Conservation (phyloP, 495 filamentous ascomycete genomes). For the Podospora bellae-mahoneyi region DNA sequence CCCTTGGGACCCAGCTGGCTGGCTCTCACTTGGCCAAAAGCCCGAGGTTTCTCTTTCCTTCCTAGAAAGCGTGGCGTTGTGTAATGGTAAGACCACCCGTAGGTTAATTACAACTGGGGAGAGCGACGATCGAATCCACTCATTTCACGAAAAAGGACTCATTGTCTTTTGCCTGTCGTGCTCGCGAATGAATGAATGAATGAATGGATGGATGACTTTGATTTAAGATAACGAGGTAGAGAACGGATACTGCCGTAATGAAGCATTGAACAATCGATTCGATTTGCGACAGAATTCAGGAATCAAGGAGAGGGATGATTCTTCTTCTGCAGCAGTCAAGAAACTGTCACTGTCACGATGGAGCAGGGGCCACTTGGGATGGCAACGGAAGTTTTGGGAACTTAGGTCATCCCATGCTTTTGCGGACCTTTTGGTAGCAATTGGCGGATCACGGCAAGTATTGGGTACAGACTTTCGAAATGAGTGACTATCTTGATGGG, state of each 20-base stretch:
- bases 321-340: too few species aligned
- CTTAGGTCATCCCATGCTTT: background rate
- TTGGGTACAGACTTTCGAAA: conserved; percentile 21
- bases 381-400: background rate
- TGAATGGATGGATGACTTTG: background rate
- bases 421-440: background rate
- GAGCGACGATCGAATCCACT: conserved; percentile 2
- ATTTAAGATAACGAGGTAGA: background rate
- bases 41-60: conserved; percentile 5
- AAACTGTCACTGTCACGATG: conserved; percentile 1
- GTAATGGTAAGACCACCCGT: conserved; percentile 4
- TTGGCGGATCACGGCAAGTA: conserved; percentile 8
- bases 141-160: background rate
- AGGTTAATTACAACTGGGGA: background rate
- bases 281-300: background rate
- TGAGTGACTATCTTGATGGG: conserved; percentile 21
- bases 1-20: background rate
- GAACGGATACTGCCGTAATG: conserved; percentile 1
- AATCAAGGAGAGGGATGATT: background rate
- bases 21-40: conserved; percentile 9
- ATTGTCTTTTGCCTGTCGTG: background rate
- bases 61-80: conserved; percentile 6
- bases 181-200: background rate
- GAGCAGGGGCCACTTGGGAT: background rate
- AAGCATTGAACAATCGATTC: background rate